phyloP scores from a whole-genome alignment of 441 rosid species.

The Gossypium lobatum region DNA sequence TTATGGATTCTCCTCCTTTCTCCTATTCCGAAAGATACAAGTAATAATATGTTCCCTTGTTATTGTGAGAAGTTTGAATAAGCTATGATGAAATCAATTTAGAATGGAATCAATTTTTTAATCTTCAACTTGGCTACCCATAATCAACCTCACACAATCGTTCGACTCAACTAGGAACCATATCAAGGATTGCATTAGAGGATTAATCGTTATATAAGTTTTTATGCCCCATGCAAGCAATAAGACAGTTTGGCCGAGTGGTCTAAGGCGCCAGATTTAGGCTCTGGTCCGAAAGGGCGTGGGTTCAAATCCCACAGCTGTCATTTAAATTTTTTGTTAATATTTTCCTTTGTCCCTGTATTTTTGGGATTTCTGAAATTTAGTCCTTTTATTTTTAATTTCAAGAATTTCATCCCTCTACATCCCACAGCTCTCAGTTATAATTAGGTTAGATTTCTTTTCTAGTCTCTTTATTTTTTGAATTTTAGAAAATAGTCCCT shows the following conservation, averaged over 20 bases:
- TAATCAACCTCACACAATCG: not conserved
- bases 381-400: no score
- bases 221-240: not conserved
- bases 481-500: no score
- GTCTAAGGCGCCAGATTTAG: constrained; percentile 99
- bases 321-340: not conserved
- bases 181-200: not conserved
- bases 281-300: constrained; percentile 67
- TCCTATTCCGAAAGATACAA: not conserved
- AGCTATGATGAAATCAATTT: not conserved
- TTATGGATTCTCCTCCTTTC: not conserved
- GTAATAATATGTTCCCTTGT: not conserved
- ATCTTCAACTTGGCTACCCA: not conserved
- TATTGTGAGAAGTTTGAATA: not conserved
- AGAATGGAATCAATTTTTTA: not conserved
- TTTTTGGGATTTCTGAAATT: no score
- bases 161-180: not conserved
- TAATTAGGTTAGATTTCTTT: no score
- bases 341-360: no score
- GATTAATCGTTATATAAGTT: no score
- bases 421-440: no score
- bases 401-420: no score
- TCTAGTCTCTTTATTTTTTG: no score
- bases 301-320: constrained; percentile 56
- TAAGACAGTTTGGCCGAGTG: constrained; percentile 85